These are phyloP conservation scores for Ensete glaucum DNA, from an alignment of 176 grass and related monocot genomes.

Conservation along the genomic window DNA sequence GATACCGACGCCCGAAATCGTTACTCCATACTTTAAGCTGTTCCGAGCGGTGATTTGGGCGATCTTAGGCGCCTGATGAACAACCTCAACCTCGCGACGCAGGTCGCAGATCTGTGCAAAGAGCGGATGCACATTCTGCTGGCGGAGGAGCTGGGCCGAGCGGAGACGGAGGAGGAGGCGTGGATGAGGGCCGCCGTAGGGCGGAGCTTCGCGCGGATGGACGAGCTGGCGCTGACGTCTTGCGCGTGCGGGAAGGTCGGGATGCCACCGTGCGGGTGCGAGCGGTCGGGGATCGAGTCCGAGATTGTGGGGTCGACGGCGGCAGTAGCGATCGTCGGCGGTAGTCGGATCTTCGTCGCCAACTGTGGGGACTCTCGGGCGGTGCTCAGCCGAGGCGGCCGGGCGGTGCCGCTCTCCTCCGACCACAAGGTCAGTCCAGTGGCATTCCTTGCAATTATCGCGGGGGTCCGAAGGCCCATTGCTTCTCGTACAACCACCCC, in stretches of 20 bases:
- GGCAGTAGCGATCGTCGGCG: slow-evolving; percentile 49
- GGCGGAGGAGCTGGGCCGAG: slow-evolving; percentile 36
- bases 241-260: slow-evolving; percentile 58
- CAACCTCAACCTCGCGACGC: background rate
- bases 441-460: background rate
- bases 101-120: slow-evolving; percentile 67
- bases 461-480: background rate
- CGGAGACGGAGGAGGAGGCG: slow-evolving; percentile 13
- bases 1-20: too few relatives aligned
- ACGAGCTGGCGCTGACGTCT: slow-evolving; percentile 37
- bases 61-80: background rate
- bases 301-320: slow-evolving; percentile 80
- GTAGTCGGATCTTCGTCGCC: slow-evolving; percentile 42
- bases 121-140: slow-evolving; percentile 61
- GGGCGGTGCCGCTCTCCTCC: slow-evolving; percentile 44
- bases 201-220: slow-evolving; percentile 50
- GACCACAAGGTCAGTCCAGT: slow-evolving; percentile 79
- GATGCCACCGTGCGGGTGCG: slow-evolving; percentile 41
- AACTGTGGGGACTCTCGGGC: slow-evolving; percentile 90
- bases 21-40: too few relatives aligned
- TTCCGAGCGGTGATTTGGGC: background rate
- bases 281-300: slow-evolving; percentile 22
- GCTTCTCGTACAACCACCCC: background rate
- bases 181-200: slow-evolving; percentile 35
- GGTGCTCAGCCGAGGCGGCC: slow-evolving; percentile 43